Percentiles rank a stretch among this genome's conserved stretches.
Evolutionary conservation across 2,329 filamentous ascomycete genomes (phyloP).

Genomic region (Albophoma yamanashiensis): DNA sequence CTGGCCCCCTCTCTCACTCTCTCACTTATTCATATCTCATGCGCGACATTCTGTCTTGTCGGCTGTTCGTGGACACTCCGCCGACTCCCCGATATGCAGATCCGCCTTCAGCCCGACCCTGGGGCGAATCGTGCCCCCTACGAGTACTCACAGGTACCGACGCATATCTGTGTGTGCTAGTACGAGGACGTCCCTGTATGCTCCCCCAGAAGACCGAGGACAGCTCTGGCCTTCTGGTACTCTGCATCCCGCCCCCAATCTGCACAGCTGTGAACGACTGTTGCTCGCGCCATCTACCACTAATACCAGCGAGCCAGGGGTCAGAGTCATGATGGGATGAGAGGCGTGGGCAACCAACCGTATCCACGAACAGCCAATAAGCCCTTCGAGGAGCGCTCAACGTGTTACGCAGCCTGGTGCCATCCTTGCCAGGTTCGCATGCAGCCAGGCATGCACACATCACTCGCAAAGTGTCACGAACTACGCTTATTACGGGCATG

Average conservation of each 20-base stretch:
- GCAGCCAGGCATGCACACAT: slow-evolving; percentile 6
- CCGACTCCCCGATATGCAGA: not conserved
- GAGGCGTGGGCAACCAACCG: slow-evolving; percentile 2
- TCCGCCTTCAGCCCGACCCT: not conserved
- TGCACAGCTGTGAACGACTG: not conserved
- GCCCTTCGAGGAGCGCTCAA: slow-evolving; percentile 4
- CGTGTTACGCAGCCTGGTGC: slow-evolving; percentile 7
- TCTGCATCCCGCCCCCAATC: not conserved
- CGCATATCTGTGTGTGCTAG: not conserved
- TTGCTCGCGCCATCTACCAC: not conserved
- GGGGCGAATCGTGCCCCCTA: not conserved
- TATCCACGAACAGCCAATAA: slow-evolving; percentile 2
- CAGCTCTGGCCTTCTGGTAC: not conserved
- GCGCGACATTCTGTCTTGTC: slow-evolving; percentile 1
- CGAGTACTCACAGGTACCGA: too few relatives aligned
- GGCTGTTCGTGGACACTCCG: not conserved
- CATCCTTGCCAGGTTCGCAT: slow-evolving; percentile 7
- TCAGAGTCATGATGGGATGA: not conserved
- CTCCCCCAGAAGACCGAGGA: not conserved
- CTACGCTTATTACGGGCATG: slow-evolving; percentile 4
- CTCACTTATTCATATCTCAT: not conserved
- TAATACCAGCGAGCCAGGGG: not conserved
- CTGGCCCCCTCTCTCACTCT: not conserved
- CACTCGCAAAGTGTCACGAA: slow-evolving; percentile 6
- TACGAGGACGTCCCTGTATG: not conserved